A percentile compares a stretch with the other conserved stretches of the same genome.
Conservation (phyloP, 1,284 basidiomycete species). For the Termitomyces sp. region DNA sequence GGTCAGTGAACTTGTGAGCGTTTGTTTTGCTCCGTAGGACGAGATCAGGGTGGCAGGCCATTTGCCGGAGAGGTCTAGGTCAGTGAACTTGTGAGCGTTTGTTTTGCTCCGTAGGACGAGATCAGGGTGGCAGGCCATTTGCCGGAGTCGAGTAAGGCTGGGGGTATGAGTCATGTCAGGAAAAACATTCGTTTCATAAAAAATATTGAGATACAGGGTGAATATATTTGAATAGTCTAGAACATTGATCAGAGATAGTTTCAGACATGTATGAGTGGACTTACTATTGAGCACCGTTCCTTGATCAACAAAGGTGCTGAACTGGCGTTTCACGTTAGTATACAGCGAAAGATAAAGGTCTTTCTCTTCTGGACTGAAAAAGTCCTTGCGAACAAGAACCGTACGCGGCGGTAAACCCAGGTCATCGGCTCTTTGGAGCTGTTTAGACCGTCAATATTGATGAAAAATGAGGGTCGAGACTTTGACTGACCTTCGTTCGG, state of each 20-base stretch:
- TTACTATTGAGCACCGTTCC: slow-evolving; percentile 90
- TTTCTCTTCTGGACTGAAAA: slow-evolving; percentile 96
- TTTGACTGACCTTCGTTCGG: slow-evolving; percentile 58
- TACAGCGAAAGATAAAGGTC: slow-evolving; percentile 93
- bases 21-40: slow-evolving; percentile 88
- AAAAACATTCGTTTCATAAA: not conserved
- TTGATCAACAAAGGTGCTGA: slow-evolving; percentile 85
- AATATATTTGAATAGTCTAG: slow-evolving; percentile 96
- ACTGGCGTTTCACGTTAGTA: slow-evolving; percentile 89
- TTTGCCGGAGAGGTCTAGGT: too few relatives aligned
- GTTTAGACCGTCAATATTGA: not conserved
- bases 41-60: slow-evolving; percentile 92
- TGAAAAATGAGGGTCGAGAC: not conserved
- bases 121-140: slow-evolving; percentile 96
- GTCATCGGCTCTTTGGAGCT: slow-evolving; percentile 95
- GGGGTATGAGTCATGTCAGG: not conserved
- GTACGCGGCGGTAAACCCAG: slow-evolving; percentile 95
- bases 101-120: slow-evolving; percentile 88
- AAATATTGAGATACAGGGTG: slow-evolving; percentile 49
- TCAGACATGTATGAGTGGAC: slow-evolving; percentile 25
- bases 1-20: too few relatives aligned
- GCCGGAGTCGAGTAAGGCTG: slow-evolving; percentile 84
- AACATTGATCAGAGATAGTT: slow-evolving; percentile 9
- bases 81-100: slow-evolving; percentile 58
- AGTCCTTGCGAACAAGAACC: slow-evolving; percentile 85